Base-by-base conservation (phyloP, 202 grass and related monocot genomes). In the Digitaria exilis region DNA sequence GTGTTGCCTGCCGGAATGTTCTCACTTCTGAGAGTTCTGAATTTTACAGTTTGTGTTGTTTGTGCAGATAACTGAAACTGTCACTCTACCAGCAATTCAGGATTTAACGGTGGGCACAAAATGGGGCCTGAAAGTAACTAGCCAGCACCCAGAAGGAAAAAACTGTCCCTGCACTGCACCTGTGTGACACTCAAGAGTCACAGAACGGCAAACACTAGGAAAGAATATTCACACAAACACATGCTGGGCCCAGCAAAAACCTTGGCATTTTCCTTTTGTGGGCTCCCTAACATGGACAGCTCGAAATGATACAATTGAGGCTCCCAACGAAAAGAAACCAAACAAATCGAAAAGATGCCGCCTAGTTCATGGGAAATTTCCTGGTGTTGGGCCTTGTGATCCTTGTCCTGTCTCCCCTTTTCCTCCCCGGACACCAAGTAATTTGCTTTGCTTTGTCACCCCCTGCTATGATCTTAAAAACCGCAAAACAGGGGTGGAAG, bases 291-390 rank as follows among this genome's bases (percentile, higher is more conserved):
- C 83, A 78, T 77, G 66, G 83, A 89, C 83, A 89, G 58, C 83
- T 89, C 83, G 71, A 89, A 81, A 73, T 59, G 59, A 45, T 71
- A 66, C 81, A 78, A 51, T 66, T n/a, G 70, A 82, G 59, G 66
- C 65, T 78, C 83, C 83, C 88, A 82, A 89, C 57, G 22, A 86
- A 68, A 77, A 77, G 39, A 41, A 66, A 65, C 28, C 18, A 69
- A 57, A 48, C 29, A 81, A 82, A 82, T 82, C 50, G 49, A 82
- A 81, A 77, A 77, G 73, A 85, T 89, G 79, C 79, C 43, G 30
- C 83, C 79, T 89, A 82, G 73, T 86, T 68, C 83, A 68, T 78
- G 88, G 54, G 83, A 89, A 86, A 86, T 89, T 86, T 86, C 73
- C 59, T 13, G 66, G 86, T 86, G 65, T 78, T 67, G 83, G 88